These are phyloP conservation scores for Lentinula guzmanii DNA, from an alignment of 768 basidiomycete species.

Conservation along the genomic window DNA sequence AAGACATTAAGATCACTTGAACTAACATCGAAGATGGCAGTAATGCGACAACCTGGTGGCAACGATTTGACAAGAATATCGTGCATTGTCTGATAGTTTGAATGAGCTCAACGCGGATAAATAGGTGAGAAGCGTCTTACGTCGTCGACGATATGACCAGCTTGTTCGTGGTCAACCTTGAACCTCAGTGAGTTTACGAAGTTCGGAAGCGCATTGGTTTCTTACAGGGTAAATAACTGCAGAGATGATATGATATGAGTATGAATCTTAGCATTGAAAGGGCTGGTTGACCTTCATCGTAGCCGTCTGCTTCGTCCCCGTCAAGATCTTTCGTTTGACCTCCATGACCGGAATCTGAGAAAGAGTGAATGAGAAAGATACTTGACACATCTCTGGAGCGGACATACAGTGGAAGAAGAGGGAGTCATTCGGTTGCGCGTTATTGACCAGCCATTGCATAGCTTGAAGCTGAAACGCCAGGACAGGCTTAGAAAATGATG, in stretches of 20 bases:
- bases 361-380: background rate
- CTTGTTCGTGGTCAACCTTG: conserved; percentile 43
- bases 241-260: background rate
- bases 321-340: conserved; percentile 82
- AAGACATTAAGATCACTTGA: background rate
- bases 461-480: conserved; percentile 47
- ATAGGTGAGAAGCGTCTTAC: conserved; percentile 35
- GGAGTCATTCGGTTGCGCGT: conserved; percentile 76
- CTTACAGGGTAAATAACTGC: conserved; percentile 86
- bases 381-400: background rate
- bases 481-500: background rate
- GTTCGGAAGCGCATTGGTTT: conserved; percentile 14
- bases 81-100: conserved; percentile 56
- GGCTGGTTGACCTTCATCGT: conserved; percentile 57
- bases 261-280: too few species aligned
- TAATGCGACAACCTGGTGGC: conserved; percentile 84
- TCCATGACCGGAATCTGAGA: conserved; percentile 85
- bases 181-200: background rate
- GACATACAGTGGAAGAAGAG: conserved; percentile 83
- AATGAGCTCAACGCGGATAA: background rate
- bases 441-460: conserved; percentile 89
- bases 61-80: conserved; percentile 74
- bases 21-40: conserved; percentile 72
- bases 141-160: conserved; percentile 86
- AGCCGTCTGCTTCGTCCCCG: conserved; percentile 82